Conservation (phyloP, 306 rosid genomes). For the Luffa acutangula region DNA sequence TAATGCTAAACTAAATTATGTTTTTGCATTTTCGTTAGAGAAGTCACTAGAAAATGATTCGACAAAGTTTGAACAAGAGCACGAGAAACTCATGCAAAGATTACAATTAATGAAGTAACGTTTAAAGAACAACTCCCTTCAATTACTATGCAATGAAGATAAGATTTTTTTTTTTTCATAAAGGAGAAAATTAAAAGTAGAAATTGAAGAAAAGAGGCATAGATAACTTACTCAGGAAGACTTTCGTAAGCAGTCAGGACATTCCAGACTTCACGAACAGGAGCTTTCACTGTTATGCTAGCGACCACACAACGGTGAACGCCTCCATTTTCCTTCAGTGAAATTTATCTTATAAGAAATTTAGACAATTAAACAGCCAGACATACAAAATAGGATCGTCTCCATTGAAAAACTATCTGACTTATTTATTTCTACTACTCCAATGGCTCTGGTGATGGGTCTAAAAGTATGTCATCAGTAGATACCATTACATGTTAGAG, state of each 20-base stretch:
- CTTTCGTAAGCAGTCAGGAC: constrained; percentile 74
- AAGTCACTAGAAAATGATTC: neutral
- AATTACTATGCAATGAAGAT: neutral
- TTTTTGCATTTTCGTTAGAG: neutral
- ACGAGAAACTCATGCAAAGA: neutral
- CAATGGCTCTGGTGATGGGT: neutral
- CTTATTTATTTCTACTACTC: neutral
- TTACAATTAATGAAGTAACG: neutral
- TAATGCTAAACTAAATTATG: neutral
- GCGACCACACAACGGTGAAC: constrained; percentile 96
- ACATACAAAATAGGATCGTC: neutral
- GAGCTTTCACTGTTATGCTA: constrained; percentile 94
- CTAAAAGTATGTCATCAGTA: neutral
- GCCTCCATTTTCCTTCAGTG: constrained; percentile 92
- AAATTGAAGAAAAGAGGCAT: neutral
- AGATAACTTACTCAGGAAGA: constrained; percentile 80
- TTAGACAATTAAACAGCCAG: neutral
- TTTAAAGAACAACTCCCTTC: neutral
- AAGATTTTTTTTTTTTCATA: neutral
- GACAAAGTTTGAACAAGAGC: neutral
- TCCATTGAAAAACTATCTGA: neutral
- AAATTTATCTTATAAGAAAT: constrained; percentile 17
- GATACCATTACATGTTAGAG: neutral
- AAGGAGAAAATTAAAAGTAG: neutral
- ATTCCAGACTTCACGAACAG: constrained; percentile 84